These are phyloP conservation scores for Pythium biforme DNA, from an alignment of 352 stramenopile species.

Conservation along the genomic window DNA sequence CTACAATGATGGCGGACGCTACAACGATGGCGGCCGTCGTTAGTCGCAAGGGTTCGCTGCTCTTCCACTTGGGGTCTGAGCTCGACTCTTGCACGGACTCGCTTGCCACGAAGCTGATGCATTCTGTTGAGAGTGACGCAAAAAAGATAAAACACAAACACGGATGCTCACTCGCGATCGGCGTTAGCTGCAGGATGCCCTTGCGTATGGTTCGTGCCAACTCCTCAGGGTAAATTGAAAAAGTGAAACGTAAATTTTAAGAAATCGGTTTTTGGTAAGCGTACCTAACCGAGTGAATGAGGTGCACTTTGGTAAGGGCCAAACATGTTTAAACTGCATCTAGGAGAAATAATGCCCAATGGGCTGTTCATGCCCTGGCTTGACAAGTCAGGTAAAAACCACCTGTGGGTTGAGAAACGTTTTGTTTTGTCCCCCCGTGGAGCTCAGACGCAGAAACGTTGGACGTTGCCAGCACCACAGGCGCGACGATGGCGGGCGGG, in stretches of 20 bases:
- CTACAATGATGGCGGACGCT: constrained; percentile 17
- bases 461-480: not conserved
- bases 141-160: constrained; percentile 16
- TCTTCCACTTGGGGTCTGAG: not conserved
- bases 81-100: not conserved
- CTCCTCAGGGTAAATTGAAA: not conserved
- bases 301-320: not conserved
- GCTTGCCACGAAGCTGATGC: not conserved
- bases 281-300: not conserved
- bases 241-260: constrained; percentile 5
- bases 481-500: constrained; percentile 17
- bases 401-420: not conserved
- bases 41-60: not conserved
- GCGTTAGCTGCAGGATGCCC: not conserved
- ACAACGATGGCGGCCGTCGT: constrained; percentile 18
- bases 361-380: no score
- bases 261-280: not conserved
- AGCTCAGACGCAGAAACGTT: not conserved
- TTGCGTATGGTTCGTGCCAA: no score
- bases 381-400: not conserved
- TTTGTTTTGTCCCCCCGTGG: not conserved
- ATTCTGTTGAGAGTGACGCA: not conserved
- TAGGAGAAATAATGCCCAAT: no score
- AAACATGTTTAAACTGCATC: not conserved
- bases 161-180: constrained; percentile 3